Evolutionary conservation across 331 rosid species (phyloP), one percentile per base, ranked within the genome.

Genomic region (Rosa hybrid): DNA sequence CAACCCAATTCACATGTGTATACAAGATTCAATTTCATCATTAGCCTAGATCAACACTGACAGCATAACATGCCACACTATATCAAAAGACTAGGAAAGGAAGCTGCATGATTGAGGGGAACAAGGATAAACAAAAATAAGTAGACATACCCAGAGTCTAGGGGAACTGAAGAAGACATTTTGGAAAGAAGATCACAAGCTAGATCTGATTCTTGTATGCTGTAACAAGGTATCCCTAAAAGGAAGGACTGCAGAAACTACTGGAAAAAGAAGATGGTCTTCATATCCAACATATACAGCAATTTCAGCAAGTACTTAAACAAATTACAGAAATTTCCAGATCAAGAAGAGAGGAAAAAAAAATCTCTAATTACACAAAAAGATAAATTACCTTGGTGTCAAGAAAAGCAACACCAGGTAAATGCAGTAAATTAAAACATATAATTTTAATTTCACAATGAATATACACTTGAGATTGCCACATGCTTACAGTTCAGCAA

Each of bases 171-270:
- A 88, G 87, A 84, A 77, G 87, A 84, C 14, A 90, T 87, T 25
- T 25, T 25, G 27, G 27, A 25, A 25, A 25, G 27, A 25, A 25
- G 27, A 25, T 25, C 27, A 25, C 27, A 25, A 25, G 79, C 98
- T 91, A 4, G 90, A 16, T 9, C 75, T 86, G 25, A 85, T 78
- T 85, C 84, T 88, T 20, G 90, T 81, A 83, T 94, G 94, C 68
- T 92, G 87, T 69, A 86, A 77, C 77, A 83, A 60, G 25, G 81
- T 77, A 80, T 89, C 97, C 84, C 97, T 91, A 82, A 97, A 91
- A 42, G 85, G 75, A 84, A 74, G 51, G 51, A 68, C 80, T 46
- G 85, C 84, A 84, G 92, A 82, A 51, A 78, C 83, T 77, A 78
- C 83, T 78, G 89, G 81, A 74, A 89, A 88, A 67, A 83, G 44